phyloP scores from a whole-genome alignment of 306 rosid genomes.

The Dryas alaskensis region DNA sequence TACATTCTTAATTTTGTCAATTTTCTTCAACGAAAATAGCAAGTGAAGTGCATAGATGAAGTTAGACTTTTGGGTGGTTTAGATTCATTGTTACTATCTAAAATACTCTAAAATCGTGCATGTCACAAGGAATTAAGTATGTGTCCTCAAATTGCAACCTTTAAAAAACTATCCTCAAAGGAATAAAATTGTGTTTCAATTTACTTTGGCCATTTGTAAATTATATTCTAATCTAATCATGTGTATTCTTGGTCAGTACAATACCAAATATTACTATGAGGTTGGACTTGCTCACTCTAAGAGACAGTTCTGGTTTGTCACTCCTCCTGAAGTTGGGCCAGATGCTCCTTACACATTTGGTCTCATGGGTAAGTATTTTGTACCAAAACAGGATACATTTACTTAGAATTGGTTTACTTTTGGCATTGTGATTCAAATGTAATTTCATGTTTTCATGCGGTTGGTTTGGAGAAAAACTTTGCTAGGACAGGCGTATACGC shows the following conservation, averaged over 20 bases:
- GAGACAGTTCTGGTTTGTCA: constrained; percentile 68
- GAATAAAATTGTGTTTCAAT: too few species aligned
- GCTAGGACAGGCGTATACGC: too few species aligned
- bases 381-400: neutral
- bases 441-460: neutral
- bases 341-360: constrained; percentile 93
- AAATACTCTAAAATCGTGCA: too few species aligned
- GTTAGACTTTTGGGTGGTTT: too few species aligned
- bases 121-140: too few species aligned
- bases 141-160: too few species aligned
- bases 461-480: neutral
- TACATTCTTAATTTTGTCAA: too few species aligned
- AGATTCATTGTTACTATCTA: too few species aligned
- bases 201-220: neutral
- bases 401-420: neutral
- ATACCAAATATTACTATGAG: constrained; percentile 73
- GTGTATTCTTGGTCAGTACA: constrained; percentile 39
- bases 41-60: too few species aligned
- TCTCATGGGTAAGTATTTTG: constrained; percentile 46
- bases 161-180: too few species aligned
- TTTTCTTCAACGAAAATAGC: too few species aligned
- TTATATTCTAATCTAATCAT: neutral
- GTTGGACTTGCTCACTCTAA: constrained; percentile 63
- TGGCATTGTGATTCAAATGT: neutral
- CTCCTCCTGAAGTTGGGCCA: constrained; percentile 83